Base-by-base conservation (phyloP, 108 stramenopile species). In the Cyclotella sp. region DNA sequence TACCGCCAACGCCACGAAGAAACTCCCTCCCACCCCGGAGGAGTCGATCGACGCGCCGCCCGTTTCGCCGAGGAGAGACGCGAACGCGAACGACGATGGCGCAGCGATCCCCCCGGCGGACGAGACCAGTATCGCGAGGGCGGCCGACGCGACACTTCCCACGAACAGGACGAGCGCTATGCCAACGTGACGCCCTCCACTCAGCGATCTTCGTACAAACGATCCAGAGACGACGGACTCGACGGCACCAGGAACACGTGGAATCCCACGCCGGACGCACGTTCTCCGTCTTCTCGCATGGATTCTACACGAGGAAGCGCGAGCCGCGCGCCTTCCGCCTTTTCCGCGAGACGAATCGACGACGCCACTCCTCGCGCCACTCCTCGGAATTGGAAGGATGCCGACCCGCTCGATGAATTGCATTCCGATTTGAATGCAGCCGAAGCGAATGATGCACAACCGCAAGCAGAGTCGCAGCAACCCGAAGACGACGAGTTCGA, bases 401-500 rank as follows among this genome's bases (percentile, higher is more conserved):
- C 75, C 43, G 67, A 75, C 61, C 77, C 72, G 57, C 67, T 75
- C 44, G 73, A 75, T 45, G 62, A 78, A 54, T 27, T 57, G 16
- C 75, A 75, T 29, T 18, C 53, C 7, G 77, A 82, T 57, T 46
- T 70, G 51, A 14, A 40, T 18, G 70, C 21, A 13, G 27, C 16
- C 28, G 14, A 47, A 43, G n/a, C n/a, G n/a, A 41, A 22, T 16
- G 2, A 67, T 22, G 18, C 26, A 16, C 43, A 49, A 47, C n/a
- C 22, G 18, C 43, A 55, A 64, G 39, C 8, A 26, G 28, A 47
- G 72, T 24, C 47, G 72, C 45, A 65, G 68, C 61, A 76, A 82
- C 67, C 66, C 49, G 21, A 64, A 22, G 93, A 97, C 49, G 89
- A 91, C 52, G 93, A 95, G 51, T 99, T 97, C 79, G 95, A 97